These are phyloP conservation scores for Psidium guajava DNA, from an alignment of 345 rosid genomes.

Conservation along the genomic window DNA sequence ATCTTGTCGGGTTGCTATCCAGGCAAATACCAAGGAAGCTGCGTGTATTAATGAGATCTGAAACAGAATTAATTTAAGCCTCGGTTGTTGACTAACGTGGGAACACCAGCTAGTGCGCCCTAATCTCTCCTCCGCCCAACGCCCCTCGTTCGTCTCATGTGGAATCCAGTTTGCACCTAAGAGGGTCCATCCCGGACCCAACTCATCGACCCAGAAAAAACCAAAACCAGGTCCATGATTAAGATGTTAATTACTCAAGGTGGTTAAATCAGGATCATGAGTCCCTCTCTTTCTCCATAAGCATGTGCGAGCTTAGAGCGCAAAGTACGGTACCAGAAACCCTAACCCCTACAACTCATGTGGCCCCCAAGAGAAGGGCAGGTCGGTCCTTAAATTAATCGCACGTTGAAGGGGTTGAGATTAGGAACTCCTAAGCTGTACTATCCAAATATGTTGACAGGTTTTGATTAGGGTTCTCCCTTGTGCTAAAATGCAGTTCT, in stretches of 20 bases:
- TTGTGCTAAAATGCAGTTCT: not conserved
- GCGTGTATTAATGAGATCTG: not conserved
- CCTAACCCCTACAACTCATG: not conserved
- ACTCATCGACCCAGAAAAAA: not conserved
- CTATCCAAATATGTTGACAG: not conserved
- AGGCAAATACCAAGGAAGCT: not conserved
- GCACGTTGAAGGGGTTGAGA: not conserved
- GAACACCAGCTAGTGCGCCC: not conserved
- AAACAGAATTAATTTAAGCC: not conserved
- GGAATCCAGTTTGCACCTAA: not conserved
- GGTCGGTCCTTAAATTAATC: not conserved
- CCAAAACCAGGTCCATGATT: conserved; percentile 1
- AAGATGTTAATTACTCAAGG: not conserved
- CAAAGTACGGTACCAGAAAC: conserved; percentile 1
- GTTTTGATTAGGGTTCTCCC: not conserved
- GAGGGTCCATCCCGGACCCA: not conserved
- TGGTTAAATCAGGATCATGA: not conserved
- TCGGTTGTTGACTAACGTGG: not conserved
- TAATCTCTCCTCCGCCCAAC: not conserved
- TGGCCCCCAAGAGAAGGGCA: not conserved
- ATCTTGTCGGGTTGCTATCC: not conserved
- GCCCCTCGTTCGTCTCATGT: not conserved
- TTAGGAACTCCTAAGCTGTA: not conserved
- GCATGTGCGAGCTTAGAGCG: not conserved
- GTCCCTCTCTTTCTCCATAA: not conserved